phyloP scores from a whole-genome alignment of 345 rosid species.

The Litchi chinensis region DNA sequence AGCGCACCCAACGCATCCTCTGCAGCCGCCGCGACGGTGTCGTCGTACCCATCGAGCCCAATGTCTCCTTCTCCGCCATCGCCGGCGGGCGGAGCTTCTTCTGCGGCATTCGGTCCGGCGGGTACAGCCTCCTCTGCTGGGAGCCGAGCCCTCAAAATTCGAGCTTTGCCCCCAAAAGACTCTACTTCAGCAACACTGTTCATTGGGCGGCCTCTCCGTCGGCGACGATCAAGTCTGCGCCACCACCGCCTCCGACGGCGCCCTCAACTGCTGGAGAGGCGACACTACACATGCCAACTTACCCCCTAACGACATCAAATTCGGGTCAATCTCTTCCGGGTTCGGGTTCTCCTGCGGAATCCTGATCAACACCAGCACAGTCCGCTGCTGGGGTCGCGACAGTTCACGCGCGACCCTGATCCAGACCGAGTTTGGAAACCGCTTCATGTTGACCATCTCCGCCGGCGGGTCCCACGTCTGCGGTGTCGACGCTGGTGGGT shows the following conservation, averaged over 20 bases:
- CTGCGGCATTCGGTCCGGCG: conserved; percentile 76
- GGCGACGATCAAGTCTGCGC: conserved; percentile 76
- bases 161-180: conserved; percentile 38
- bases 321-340: conserved; percentile 64
- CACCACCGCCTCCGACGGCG: conserved; percentile 36
- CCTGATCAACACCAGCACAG: conserved; percentile 17
- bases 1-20: conserved; percentile 40
- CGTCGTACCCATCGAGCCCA: conserved; percentile 42
- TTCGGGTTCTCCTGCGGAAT: conserved; percentile 78
- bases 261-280: conserved; percentile 66
- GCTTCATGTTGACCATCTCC: conserved; percentile 51
- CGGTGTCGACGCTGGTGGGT: conserved; percentile 61
- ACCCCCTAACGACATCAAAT: conserved; percentile 26
- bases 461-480: conserved; percentile 79
- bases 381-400: conserved; percentile 62
- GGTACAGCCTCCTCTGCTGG: conserved; percentile 71
- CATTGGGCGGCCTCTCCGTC: conserved; percentile 45
- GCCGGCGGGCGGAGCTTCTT: conserved; percentile 62
- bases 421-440: conserved; percentile 47
- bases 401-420: conserved; percentile 36
- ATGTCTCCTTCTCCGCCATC: conserved; percentile 58
- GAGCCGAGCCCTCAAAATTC: conserved; percentile 22
- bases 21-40: conserved; percentile 43
- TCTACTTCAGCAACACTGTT: conserved; percentile 48
- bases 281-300: not conserved